Evolutionary conservation across 2,329 filamentous ascomycete species (phyloP), one percentile per base, ranked within the genome.

Genomic region (Arthrobotrys iridis): DNA sequence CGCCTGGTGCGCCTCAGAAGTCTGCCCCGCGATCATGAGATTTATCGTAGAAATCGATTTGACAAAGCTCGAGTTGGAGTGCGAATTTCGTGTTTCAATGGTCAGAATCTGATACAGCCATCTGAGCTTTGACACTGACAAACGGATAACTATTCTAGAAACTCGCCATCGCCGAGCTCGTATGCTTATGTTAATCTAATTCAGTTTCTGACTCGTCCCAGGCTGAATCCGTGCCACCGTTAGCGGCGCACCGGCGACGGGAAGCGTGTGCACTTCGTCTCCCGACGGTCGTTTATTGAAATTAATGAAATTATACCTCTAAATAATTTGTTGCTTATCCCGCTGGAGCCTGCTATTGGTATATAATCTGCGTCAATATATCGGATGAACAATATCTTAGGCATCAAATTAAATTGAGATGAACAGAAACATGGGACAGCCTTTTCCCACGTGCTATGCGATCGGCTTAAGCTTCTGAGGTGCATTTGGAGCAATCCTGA

Each of bases 311-410:
- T n/a, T n/a, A 20, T 55, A 55, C 13, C 18, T 40, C 64, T 67
- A 26, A 67, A 28, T 67, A 59, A 67, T 59, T 67, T 33, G n/a
- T n/a, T n/a, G n/a, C 52, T 67, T 48, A 59, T 50, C 22, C 50
- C 24, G 48, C 20, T 59, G 50, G 48, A 67, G 64, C 63, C 63
- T 67, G 26, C 24, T 58, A 41, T 59, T 10, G 4, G 26, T 48
- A 28, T n/a, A 30, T 37, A 55, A 55, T 37, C 15, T 24, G 37
- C 30, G 6, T 18, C 18, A 20, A 35, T 22, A 55, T 55, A 55
- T 55, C 50, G 50, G 50, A 55, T 55, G 50, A 55, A 55, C 30
- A 55, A 55, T 22, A 55, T 22, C 50, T 55, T 55, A 55, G 28
- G 50, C 50, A 55, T 55, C 50, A 55, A 37, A 37, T 52, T 33